Evolutionary conservation across 441 rosid genomes (phyloP).

Genomic region (Pelargonium australe): DNA sequence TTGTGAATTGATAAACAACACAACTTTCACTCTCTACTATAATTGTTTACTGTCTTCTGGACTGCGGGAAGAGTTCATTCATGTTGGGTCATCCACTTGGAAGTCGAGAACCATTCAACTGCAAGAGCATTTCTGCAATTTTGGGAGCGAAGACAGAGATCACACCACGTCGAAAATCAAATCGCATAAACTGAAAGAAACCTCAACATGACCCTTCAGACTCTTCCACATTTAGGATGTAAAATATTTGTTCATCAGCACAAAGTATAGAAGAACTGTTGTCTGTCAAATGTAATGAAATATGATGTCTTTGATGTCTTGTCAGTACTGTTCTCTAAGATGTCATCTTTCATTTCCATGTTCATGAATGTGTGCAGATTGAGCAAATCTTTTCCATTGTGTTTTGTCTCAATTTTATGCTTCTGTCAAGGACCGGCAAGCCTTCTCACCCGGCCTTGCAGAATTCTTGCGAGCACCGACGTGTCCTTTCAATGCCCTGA

Average conservation of each 20-base stretch:
- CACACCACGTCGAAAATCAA: neutral
- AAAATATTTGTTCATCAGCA: neutral
- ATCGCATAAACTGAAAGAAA: neutral
- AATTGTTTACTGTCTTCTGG: neutral
- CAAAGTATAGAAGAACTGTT: neutral
- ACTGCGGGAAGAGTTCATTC: slow-evolving; percentile 18
- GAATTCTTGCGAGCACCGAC: no score
- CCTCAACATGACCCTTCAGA: neutral
- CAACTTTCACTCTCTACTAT: slow-evolving; percentile 2
- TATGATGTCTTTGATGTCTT: neutral
- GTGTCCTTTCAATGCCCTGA: no score
- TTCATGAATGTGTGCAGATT: no score
- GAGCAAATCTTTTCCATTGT: no score
- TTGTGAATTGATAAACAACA: no score
- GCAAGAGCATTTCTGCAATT: neutral
- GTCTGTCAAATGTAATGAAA: neutral
- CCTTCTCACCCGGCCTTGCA: no score
- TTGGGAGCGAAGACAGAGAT: slow-evolving; percentile 1
- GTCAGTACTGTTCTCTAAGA: neutral
- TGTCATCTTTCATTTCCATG: no score
- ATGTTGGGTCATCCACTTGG: slow-evolving; percentile 3
- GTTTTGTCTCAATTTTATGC: no score
- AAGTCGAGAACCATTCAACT: neutral
- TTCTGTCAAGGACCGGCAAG: no score
- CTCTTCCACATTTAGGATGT: neutral